A percentile compares a stretch with the other conserved stretches of the same genome.
These are phyloP conservation scores for Diophrys appendiculata DNA, from an alignment of 73 alveolate genomes.

Conservation along the genomic window DNA sequence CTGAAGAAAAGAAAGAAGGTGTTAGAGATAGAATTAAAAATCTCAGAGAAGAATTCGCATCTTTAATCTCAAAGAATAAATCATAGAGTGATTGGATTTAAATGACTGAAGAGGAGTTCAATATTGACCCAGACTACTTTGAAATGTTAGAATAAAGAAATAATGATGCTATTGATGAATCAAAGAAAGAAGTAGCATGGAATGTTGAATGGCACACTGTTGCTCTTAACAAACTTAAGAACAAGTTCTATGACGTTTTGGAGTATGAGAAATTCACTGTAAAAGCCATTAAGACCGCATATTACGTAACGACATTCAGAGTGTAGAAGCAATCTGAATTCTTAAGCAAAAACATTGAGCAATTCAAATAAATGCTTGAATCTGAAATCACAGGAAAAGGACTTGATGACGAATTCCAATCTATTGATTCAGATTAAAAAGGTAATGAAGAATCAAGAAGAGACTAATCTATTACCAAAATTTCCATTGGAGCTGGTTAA, in stretches of 20 bases:
- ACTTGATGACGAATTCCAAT: slow-evolving; percentile 25
- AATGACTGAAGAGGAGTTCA: slow-evolving; percentile 75
- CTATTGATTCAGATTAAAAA: slow-evolving; percentile 9
- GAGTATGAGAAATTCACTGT: slow-evolving; percentile 84
- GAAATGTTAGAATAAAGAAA: slow-evolving; percentile 75
- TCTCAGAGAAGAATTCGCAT: slow-evolving; percentile 74
- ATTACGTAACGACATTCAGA: slow-evolving; percentile 81
- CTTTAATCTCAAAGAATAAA: slow-evolving; percentile 43
- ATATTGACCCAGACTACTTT: slow-evolving; percentile 85
- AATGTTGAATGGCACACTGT: slow-evolving; percentile 72
- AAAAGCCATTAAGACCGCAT: slow-evolving; percentile 64
- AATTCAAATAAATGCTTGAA: slow-evolving; percentile 69
- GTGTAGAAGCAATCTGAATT: slow-evolving; percentile 80
- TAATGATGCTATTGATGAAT: slow-evolving; percentile 65
- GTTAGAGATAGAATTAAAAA: slow-evolving; percentile 60
- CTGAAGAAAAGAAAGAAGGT: slow-evolving; percentile 84
- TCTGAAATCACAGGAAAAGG: slow-evolving; percentile 38
- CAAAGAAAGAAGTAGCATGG: slow-evolving; percentile 91
- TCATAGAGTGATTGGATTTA: slow-evolving; percentile 52
- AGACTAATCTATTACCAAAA: slow-evolving; percentile 3
- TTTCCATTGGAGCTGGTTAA: not conserved
- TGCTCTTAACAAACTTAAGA: slow-evolving; percentile 57
- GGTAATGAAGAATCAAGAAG: slow-evolving; percentile 20
- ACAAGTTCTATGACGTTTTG: slow-evolving; percentile 66
- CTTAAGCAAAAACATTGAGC: slow-evolving; percentile 58